These are phyloP conservation scores for Globisporangium uncinulatum DNA, from an alignment of 352 stramenopile genomes.

Conservation along the genomic window DNA sequence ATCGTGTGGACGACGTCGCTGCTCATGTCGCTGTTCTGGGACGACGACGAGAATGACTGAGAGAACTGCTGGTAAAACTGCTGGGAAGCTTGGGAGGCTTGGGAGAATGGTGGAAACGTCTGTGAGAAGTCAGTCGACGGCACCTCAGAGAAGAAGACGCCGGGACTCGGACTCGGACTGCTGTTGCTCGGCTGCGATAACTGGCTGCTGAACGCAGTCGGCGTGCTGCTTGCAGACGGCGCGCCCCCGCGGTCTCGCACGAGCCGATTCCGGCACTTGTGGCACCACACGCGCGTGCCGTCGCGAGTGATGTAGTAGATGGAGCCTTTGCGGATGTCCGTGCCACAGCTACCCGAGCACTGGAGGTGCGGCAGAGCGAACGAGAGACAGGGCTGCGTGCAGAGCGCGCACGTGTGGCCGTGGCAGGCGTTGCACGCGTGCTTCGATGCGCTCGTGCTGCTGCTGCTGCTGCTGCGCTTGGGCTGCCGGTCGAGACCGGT, in stretches of 20 bases:
- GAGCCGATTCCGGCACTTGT: constrained; percentile 56
- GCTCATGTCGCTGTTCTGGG: constrained; percentile 8
- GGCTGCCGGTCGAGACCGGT: constrained; percentile 30
- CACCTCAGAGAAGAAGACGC: background rate
- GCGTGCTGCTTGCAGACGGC: constrained; percentile 7
- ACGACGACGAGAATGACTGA: background rate
- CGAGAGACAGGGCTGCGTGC: constrained; percentile 61
- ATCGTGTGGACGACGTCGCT: constrained; percentile 21
- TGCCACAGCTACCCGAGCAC: constrained; percentile 68
- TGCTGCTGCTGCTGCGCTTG: constrained; percentile 28
- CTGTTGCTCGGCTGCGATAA: constrained; percentile 15
- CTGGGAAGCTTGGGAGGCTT: background rate
- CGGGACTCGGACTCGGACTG: constrained; percentile 3
- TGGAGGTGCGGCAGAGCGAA: constrained; percentile 59
- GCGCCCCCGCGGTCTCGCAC: constrained; percentile 17
- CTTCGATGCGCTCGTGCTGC: constrained; percentile 10
- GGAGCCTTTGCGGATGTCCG: constrained; percentile 70
- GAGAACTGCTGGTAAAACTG: background rate
- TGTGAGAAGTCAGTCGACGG: background rate
- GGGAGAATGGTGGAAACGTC: background rate
- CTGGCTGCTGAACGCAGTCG: constrained; percentile 6
- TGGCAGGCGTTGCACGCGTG: constrained; percentile 59
- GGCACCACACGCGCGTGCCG: constrained; percentile 75
- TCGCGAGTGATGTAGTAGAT: constrained; percentile 72
- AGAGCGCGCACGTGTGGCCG: constrained; percentile 68